Conservation (phyloP, 768 basidiomycete species). For the Sporobolomyces phaffii region DNA sequence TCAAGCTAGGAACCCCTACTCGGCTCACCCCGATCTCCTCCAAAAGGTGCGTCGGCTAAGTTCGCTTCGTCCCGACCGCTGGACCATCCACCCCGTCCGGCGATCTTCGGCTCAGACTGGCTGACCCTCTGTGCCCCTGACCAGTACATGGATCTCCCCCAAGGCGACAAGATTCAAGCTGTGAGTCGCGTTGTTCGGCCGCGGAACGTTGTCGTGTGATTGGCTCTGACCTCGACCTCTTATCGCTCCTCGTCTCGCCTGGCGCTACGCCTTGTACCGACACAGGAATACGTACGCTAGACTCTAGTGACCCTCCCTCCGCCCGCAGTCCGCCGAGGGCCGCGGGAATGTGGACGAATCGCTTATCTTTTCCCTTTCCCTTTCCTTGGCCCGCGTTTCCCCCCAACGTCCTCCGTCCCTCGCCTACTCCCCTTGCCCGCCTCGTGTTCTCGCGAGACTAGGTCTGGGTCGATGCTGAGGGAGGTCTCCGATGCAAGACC, state of each 20-base stretch:
- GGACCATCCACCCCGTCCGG: neutral
- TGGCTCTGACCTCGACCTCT: neutral
- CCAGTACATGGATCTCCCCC: conserved; percentile 78
- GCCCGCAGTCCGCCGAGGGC: neutral
- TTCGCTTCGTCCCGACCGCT: neutral
- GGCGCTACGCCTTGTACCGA: neutral
- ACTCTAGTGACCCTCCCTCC: neutral
- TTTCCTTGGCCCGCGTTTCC: neutral
- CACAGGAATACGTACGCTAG: conserved; percentile 24
- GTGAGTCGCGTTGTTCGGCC: conserved; percentile 44
- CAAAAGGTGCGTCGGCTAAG: conserved; percentile 6
- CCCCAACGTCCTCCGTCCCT: neutral
- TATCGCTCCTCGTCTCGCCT: neutral
- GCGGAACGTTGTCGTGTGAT: neutral
- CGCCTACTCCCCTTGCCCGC: neutral
- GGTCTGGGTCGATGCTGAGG: conserved; percentile 96
- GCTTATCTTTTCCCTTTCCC: neutral
- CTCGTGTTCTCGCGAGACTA: conserved; percentile 44
- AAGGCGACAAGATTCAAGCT: conserved; percentile 88
- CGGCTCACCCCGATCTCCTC: conserved; percentile 28
- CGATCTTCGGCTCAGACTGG: neutral
- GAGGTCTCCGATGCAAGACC: conserved; percentile 92
- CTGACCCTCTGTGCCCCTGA: neutral
- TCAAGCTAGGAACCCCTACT: conserved; percentile 15
- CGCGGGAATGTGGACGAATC: neutral